A percentile compares a stretch with the other conserved stretches of the same genome.
Conservation (phyloP, 2,329 filamentous ascomycete genomes). For the Emergomyces orientalis region DNA sequence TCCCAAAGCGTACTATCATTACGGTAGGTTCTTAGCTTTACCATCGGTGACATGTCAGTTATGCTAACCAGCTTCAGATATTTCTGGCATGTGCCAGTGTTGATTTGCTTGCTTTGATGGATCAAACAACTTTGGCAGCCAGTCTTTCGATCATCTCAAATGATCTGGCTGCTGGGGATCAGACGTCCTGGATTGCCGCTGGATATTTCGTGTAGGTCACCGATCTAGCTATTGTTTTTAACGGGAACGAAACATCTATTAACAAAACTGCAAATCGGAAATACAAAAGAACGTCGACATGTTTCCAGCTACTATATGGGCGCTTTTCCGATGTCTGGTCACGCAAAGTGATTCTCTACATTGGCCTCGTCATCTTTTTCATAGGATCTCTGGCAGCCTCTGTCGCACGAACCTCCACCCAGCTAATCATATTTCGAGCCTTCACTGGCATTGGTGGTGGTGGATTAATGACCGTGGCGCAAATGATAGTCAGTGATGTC, state of each 20-base stretch:
- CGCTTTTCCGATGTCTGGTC: constrained; percentile 53
- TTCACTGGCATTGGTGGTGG: constrained; percentile 53
- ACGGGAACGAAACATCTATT: constrained; percentile 51
- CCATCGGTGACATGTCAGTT: background rate
- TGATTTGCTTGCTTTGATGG: constrained; percentile 48
- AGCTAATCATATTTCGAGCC: constrained; percentile 53
- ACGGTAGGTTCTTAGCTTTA: constrained; percentile 31
- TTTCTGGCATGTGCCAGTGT: constrained; percentile 49
- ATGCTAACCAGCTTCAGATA: constrained; percentile 33
- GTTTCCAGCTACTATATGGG: constrained; percentile 56
- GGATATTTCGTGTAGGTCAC: constrained; percentile 53
- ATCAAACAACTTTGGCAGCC: constrained; percentile 49
- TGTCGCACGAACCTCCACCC: constrained; percentile 45
- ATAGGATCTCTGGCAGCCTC: constrained; percentile 51
- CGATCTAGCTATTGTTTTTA: background rate
- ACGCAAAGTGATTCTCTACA: constrained; percentile 49
- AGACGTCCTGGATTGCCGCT: constrained; percentile 48
- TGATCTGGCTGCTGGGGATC: constrained; percentile 40
- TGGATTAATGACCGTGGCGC: constrained; percentile 49
- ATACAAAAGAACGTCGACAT: constrained; percentile 60
- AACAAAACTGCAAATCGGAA: constrained; percentile 52
- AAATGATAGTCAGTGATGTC: constrained; percentile 55
- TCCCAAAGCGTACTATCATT: constrained; percentile 43
- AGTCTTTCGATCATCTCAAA: constrained; percentile 48
- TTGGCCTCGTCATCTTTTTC: constrained; percentile 45